phyloP scores from a whole-genome alignment of 345 rosid genomes.

The Corchorus capsularis region DNA sequence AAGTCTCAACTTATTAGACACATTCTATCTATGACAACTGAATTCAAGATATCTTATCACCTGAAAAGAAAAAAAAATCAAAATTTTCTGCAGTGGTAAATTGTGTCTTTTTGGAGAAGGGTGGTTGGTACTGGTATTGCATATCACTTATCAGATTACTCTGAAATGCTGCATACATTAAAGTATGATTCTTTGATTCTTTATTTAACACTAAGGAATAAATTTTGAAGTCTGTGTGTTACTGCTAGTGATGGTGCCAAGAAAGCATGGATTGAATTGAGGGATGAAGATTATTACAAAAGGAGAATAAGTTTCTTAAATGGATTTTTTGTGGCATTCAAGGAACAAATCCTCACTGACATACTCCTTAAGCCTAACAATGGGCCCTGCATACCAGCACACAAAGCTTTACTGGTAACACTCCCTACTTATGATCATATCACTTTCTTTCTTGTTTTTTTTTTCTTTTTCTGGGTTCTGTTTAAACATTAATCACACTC shows the following conservation, averaged over 20 bases:
- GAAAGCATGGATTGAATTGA: not conserved
- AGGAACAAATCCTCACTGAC: constrained; percentile 47
- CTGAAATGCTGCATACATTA: not conserved
- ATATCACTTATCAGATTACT: not conserved
- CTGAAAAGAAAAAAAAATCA: not conserved
- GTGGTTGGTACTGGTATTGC: too few relatives aligned
- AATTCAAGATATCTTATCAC: not conserved
- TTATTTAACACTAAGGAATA: not conserved
- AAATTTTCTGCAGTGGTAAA: not conserved
- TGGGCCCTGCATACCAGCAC: constrained; percentile 50
- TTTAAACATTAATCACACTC: not conserved
- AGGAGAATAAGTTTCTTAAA: constrained; percentile 45
- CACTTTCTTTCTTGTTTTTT: too few relatives aligned
- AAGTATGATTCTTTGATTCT: not conserved
- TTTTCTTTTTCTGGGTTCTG: too few relatives aligned
- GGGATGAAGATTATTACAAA: constrained; percentile 39
- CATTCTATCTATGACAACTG: not conserved
- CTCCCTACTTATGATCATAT: not conserved
- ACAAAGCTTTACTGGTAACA: constrained; percentile 52
- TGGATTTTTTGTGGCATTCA: constrained; percentile 33
- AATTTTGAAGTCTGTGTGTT: not conserved
- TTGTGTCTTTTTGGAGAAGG: not conserved
- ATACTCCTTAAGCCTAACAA: constrained; percentile 39
- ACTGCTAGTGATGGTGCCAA: not conserved
- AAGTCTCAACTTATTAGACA: not conserved